Evolutionary conservation across 78 protist genomes (phyloP).

Genomic region (Monocercomonoides exilis): DNA sequence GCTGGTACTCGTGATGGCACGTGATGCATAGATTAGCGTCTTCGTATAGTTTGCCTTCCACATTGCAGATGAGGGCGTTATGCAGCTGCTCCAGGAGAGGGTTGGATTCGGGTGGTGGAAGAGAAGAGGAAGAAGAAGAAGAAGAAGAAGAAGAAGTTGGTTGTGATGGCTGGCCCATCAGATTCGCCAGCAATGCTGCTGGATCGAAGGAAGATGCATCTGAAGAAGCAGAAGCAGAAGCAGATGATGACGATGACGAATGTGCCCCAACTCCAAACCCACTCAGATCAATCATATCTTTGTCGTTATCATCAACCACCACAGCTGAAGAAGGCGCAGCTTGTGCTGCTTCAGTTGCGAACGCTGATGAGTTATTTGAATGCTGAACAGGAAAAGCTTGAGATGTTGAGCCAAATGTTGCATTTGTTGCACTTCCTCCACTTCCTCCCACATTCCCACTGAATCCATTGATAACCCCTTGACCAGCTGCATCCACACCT

Average conservation of each 20-base stretch:
- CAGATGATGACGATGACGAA: not conserved
- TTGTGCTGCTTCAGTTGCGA: too few relatives aligned
- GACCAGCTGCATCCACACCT: not conserved
- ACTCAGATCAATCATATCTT: not conserved
- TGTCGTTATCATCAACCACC: not conserved
- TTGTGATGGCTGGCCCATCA: not conserved
- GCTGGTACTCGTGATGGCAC: not conserved
- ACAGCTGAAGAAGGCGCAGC: not conserved
- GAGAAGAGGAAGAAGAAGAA: too few relatives aligned
- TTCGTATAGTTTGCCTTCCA: not conserved
- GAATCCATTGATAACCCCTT: too few relatives aligned
- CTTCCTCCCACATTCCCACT: too few relatives aligned
- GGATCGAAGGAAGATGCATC: too few relatives aligned
- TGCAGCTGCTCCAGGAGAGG: not conserved
- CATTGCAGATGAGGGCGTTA: not conserved
- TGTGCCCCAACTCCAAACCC: not conserved
- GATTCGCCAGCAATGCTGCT: too few relatives aligned
- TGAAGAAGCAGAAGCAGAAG: too few relatives aligned
- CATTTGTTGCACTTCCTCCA: not conserved
- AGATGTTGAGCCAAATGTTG: too few relatives aligned
- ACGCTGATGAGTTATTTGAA: not conserved
- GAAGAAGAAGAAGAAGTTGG: not conserved
- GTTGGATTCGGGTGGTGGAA: too few relatives aligned
- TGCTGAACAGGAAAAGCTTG: too few relatives aligned
- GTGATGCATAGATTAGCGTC: not conserved